These are phyloP conservation scores for Penicillium olsonii DNA, from an alignment of 2,329 filamentous ascomycete genomes.

Conservation along the genomic window DNA sequence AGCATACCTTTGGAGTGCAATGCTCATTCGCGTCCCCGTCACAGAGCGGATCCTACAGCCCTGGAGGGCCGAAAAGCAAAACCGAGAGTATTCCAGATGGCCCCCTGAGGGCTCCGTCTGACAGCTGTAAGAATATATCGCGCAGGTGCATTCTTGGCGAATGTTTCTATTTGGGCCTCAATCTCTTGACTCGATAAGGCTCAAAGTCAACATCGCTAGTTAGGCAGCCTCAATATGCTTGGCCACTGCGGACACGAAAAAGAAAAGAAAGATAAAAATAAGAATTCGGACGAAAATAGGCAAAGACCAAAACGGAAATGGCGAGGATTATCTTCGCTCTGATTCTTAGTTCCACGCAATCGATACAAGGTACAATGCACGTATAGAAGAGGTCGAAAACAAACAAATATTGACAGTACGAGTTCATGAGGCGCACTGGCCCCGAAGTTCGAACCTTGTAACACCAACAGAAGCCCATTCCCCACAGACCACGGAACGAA, in stretches of 20 bases:
- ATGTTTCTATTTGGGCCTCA: background rate
- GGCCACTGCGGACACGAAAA: background rate
- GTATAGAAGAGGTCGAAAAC: background rate
- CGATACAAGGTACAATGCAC: background rate
- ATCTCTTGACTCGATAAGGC: background rate
- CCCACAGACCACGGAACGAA: background rate
- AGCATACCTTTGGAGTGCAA: background rate
- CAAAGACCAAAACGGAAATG: background rate
- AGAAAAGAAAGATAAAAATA: background rate
- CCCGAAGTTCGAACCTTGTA: background rate
- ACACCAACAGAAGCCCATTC: background rate
- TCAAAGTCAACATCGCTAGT: background rate
- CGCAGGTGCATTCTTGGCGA: background rate
- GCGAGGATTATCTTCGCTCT: background rate
- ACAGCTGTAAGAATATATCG: background rate
- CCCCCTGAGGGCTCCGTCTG: too few relatives aligned
- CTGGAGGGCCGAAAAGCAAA: too few relatives aligned
- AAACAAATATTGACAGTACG: background rate
- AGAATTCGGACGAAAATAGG: too few relatives aligned
- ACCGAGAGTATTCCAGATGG: too few relatives aligned
- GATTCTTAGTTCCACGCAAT: slow-evolving; percentile 2
- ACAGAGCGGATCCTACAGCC: too few relatives aligned
- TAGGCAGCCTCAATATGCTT: background rate
- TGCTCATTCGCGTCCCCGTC: background rate
- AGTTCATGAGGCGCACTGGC: slow-evolving; percentile 9